Evolutionary conservation across 192 early-diverging fungal species (phyloP), one percentile per base, ranked within the genome.

Genomic region (Chytriomyces sp.): DNA sequence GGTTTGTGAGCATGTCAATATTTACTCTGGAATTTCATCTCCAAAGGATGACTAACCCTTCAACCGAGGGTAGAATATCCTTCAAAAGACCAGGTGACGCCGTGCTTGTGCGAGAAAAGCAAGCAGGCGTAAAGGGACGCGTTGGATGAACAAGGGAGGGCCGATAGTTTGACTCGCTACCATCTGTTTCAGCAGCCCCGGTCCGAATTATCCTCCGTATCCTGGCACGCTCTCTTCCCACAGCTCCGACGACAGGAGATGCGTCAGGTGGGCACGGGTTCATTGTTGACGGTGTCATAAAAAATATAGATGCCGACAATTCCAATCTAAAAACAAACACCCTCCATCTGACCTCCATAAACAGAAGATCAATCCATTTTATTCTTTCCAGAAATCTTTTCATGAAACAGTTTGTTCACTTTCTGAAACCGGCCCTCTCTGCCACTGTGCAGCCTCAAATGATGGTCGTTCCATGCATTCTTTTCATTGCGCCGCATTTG

Each of bases 101-200:
- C 53, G 53, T 13, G 20, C 20, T 20, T 57, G 16, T 20, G 13
- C 53, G 64, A 65, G 43, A 65, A 26, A 65, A 7, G n/a, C 47
- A 45, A 10, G 81, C 81, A 26, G 85, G 85, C 10, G 85, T 86
- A 44, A 78, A 82, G n/a, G 85, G 85, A 24, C 85, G 48, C 26
- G 85, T 80, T 2, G 85, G 85, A 67, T 72, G 7, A 18, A 50
- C 45, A 11, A 86, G 72, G 11, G 82, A 84, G 5, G 85, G 82
- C 6, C 82, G 72, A 3, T 80, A 82, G 69, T 83, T 81, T 43
- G 61, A 13, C 13, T 13, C 13, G 53, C 16, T 57, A 3, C 13
- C 13, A 20, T 57, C 53, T 57, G 20, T 57, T 20, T 13, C 16
- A 57, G 53, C 53, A 13, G 16, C 53, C 20, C 53, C 53, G 3